These are phyloP conservation scores for Manihot esculenta DNA, from an alignment of 441 rosid species.

Conservation along the genomic window DNA sequence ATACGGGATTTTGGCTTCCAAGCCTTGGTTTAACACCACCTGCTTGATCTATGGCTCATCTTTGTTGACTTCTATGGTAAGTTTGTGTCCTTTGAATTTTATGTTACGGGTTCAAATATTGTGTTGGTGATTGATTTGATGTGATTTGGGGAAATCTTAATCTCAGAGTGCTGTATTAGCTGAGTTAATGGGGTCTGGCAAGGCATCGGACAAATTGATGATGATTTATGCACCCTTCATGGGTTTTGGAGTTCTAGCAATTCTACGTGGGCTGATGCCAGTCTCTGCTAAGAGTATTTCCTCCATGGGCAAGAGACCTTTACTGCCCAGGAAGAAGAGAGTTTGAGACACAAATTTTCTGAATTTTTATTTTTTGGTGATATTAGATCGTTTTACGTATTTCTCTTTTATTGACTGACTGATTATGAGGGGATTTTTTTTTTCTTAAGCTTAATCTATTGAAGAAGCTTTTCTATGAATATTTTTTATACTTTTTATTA, in stretches of 20 bases:
- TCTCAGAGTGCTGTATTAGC: constrained; percentile 59
- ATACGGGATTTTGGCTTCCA: constrained; percentile 52
- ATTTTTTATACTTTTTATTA: neutral
- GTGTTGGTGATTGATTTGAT: neutral
- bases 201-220: constrained; percentile 57
- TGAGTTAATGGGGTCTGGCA: constrained; percentile 62
- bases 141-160: neutral
- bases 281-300: constrained; percentile 26
- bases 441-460: neutral
- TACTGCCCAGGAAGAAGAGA: constrained; percentile 55
- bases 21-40: constrained; percentile 67
- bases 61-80: constrained; percentile 64
- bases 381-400: neutral
- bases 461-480: neutral
- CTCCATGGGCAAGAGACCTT: constrained; percentile 40
- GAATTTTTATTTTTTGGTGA: too few relatives aligned
- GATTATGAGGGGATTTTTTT: neutral
- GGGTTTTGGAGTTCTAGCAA: constrained; percentile 59
- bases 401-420: neutral
- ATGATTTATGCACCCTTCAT: constrained; percentile 56
- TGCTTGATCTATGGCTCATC: constrained; percentile 80
- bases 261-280: constrained; percentile 60
- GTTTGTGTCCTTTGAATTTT: neutral
- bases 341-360: constrained; percentile 23
- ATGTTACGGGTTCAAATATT: neutral